Base-by-base conservation (phyloP, 1,139 yeast species). In the Debaryomyces subglobosus region DNA sequence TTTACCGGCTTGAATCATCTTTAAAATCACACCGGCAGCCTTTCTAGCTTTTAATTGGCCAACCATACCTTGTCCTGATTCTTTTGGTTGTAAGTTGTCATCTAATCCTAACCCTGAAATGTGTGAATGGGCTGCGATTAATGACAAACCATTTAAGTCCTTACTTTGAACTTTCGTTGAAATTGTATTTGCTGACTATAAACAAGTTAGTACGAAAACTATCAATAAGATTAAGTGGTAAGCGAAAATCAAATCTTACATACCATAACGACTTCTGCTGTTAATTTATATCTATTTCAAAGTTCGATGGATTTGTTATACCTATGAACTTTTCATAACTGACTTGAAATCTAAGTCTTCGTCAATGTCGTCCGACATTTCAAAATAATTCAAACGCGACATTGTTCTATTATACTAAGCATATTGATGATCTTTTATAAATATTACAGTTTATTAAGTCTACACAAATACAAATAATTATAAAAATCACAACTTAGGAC, bases 81-180 rank as follows among this genome's bases (percentile, higher is more conserved):
- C 86, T 57, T 89, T 79, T 33, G 98, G 97, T 60, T 86, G 89
- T 58, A 95, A 76, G 57, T 86, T 84, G 54, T 90, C 97, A 68
- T 92, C 97, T 47, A 95, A 81, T 13, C 99, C 99, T 32, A 95
- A 78, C 1, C 99, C 99, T 4, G 92, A 78, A 65, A 95, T 94
- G 67, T 95, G 99, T 7, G 98, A 91, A 66, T 95, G 99, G 18
- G 98, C 96, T 4, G 98, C 97, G 60, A 94, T 88, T 61, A 87
- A 74, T 29, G 92, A 84, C 49, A 87, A 73, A 13, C 86, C 85
- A 53, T 73, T 74, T 52, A 79, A 59, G 56, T 77, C 83, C 52
- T 77, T 80, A 39, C 70, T 52, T 53, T 71, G 71, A 32, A 63
- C 63, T 47, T 67, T 69, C 39, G 78, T 72, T 45, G 67, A 59